Evolutionary conservation across 2,329 filamentous ascomycete species (phyloP).

Genomic region (Karstenula rhodostoma): DNA sequence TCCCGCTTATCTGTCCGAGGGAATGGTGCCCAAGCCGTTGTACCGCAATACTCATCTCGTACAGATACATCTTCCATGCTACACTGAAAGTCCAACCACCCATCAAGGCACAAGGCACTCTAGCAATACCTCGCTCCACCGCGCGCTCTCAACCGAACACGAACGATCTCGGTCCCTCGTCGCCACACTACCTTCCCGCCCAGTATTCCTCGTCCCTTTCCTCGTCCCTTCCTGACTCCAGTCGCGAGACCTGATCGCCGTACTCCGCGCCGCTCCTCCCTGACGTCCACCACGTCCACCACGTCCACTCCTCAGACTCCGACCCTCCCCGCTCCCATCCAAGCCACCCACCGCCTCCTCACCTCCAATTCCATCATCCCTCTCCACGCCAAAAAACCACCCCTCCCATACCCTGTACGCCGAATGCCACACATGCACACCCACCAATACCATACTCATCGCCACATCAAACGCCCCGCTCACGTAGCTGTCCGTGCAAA

Average conservation of each 20-base stretch:
- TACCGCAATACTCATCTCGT: too few species aligned
- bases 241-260: background rate
- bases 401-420: background rate
- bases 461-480: slow-evolving; percentile 14
- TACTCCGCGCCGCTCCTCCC: background rate
- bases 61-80: too few species aligned
- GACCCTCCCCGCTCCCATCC: background rate
- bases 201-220: background rate
- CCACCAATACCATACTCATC: background rate
- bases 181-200: background rate
- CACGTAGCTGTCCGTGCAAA: slow-evolving; percentile 20
- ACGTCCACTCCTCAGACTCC: background rate
- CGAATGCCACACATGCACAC: slow-evolving; percentile 9
- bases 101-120: slow-evolving; percentile 18
- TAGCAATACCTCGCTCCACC: slow-evolving; percentile 18
- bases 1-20: too few species aligned
- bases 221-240: background rate
- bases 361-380: background rate
- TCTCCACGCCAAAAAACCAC: background rate
- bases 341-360: background rate
- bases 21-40: too few species aligned
- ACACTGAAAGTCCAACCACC: background rate
- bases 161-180: background rate
- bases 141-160: background rate
- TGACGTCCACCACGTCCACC: background rate